Base-by-base conservation (phyloP, 345 rosid genomes). In the Passiflora organensis region DNA sequence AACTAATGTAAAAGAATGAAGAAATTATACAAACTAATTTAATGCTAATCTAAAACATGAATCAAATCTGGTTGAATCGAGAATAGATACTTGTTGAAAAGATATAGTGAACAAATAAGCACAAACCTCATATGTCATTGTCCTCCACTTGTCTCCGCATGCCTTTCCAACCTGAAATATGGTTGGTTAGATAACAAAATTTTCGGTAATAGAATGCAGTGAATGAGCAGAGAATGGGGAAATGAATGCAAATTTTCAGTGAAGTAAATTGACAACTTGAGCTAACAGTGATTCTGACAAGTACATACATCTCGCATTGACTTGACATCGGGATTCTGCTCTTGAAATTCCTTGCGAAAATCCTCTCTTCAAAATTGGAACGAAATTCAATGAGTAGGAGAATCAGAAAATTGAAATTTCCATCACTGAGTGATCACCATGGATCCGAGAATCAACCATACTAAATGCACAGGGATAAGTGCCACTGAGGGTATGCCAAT, bases 141-240 rank as follows among this genome's bases (percentile, higher is more conserved):
- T 76, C 65, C 84, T 88, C 98, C 98, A 91, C 78, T 84, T 88
- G 73, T 81, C 96, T 62, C 98, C 96, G 70, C 96, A 84, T 59
- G 95, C 89, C 84, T 86, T 88, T 18, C 98, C 96, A 78, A 91
- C 76, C 98, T 88, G 63, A 44, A 70, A 53, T 0, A 55, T 13
- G 23, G 63, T 48, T 2, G 34, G 34, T 28, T 28, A 28, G 34
- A 28, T 55, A 34, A 24, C 18, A n/a, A 64, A 14, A 19, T 25
- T 20, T 11, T 41, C n/a, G 43, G 1, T 1, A 41, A 13, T 1
- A 41, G 43, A 13, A 46, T 50, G 50, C 17, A 60, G 6, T 4
- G 22, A 17, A 10, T 37, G 6, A 51, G 19, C 42, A 38, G 50
- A 10, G 5, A 17, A 49, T 52, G 43, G 24, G 19, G 11, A 56